Evolutionary conservation across 768 basidiomycete genomes (phyloP).

Genomic region (Pulveroboletus sp.): DNA sequence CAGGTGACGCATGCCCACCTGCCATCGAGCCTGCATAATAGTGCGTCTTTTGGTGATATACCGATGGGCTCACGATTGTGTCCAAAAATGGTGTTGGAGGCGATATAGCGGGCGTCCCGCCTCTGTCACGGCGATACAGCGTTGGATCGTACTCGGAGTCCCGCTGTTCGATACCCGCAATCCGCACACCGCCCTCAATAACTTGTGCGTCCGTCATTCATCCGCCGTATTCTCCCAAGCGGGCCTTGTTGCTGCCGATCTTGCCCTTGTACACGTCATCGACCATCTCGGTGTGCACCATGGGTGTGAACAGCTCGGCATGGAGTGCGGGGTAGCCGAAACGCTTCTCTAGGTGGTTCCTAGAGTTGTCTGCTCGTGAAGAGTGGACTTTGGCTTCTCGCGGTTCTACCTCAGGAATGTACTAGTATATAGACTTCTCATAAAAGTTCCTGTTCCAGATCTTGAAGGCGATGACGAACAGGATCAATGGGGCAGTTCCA

Average conservation of each 20-base stretch:
- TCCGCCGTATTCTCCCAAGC: constrained; percentile 75
- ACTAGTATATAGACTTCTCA: constrained; percentile 73
- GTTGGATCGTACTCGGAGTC: constrained; percentile 83
- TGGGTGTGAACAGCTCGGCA: constrained; percentile 81
- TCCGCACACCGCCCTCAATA: constrained; percentile 75
- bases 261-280: constrained; percentile 78
- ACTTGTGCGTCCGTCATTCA: constrained; percentile 72
- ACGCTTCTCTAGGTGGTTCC: constrained; percentile 79
- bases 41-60: constrained; percentile 41
- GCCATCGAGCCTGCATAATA: constrained; percentile 36
- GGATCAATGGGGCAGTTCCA: constrained; percentile 95
- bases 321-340: constrained; percentile 95
- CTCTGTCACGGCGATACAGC: constrained; percentile 75
- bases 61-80: constrained; percentile 36
- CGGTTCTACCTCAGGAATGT: constrained; percentile 78
- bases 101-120: constrained; percentile 80
- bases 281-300: constrained; percentile 86
- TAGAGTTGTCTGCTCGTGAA: constrained; percentile 66
- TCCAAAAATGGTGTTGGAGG: constrained; percentile 52
- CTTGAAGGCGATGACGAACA: constrained; percentile 82
- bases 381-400: constrained; percentile 73
- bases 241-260: constrained; percentile 59
- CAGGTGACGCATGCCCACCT: constrained; percentile 37
- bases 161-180: constrained; percentile 76
- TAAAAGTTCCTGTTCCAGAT: constrained; percentile 69